These are phyloP conservation scores for Physcomitrium patens DNA, from an alignment of 225 moss, liverwort and hornwort species.

Conservation along the genomic window DNA sequence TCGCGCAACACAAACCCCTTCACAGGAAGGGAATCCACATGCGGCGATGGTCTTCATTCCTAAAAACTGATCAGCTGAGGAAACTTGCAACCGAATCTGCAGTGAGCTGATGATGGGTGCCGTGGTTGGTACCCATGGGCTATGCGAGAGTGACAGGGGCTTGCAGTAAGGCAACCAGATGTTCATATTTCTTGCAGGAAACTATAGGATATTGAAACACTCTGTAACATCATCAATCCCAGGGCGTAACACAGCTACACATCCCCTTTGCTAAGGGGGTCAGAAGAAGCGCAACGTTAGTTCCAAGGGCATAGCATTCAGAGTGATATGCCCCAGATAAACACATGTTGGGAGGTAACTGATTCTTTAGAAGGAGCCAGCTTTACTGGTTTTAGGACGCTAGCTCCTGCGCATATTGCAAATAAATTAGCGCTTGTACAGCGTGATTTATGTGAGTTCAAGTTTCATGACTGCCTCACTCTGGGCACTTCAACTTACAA, in stretches of 20 bases:
- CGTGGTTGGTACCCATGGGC: no score
- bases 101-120: no score
- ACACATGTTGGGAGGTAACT: slow-evolving; percentile 18
- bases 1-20: no score
- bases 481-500: slow-evolving; percentile 15
- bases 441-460: slow-evolving; percentile 15
- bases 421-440: slow-evolving; percentile 21
- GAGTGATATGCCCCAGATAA: slow-evolving; percentile 13
- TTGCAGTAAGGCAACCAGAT: background rate
- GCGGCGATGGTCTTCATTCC: no score
- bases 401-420: background rate
- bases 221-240: background rate
- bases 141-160: background rate
- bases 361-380: slow-evolving; percentile 20
- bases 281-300: background rate
- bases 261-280: slow-evolving; percentile 18
- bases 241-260: background rate
- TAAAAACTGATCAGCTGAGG: background rate
- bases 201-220: background rate
- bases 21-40: no score
- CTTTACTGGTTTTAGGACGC: background rate
- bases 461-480: slow-evolving; percentile 4
- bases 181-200: slow-evolving; percentile 3
- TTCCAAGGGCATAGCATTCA: background rate
- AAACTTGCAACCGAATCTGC: background rate